phyloP scores from a whole-genome alignment of 2,329 filamentous ascomycete genomes.

The Didymella pomorum region DNA sequence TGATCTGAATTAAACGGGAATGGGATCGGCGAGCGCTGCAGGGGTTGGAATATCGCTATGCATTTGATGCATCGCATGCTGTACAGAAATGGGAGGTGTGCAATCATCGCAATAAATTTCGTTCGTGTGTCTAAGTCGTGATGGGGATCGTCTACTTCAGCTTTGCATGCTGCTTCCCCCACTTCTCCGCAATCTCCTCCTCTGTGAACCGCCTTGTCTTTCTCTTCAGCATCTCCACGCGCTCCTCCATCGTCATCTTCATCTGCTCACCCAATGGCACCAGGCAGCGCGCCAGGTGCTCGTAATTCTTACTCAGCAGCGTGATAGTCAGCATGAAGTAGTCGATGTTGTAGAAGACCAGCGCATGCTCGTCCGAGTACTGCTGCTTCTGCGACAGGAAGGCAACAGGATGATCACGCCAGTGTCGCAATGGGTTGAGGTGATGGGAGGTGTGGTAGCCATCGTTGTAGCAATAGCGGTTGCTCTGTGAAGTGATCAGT shows the following conservation, averaged over 20 bases:
- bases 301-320: conserved; percentile 75
- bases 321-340: conserved; percentile 78
- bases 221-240: conserved; percentile 67
- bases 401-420: conserved; percentile 79
- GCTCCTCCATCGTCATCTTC: conserved; percentile 69
- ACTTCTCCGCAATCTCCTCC: conserved; percentile 69
- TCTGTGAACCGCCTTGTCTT: conserved; percentile 73
- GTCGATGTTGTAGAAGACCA: conserved; percentile 83
- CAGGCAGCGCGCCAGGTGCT: conserved; percentile 71
- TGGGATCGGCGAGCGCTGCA: background rate
- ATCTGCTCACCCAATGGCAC: conserved; percentile 79
- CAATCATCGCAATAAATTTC: background rate
- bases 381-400: conserved; percentile 74
- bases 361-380: conserved; percentile 71
- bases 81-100: background rate
- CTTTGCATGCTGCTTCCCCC: conserved; percentile 51
- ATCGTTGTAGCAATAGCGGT: conserved; percentile 83
- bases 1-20: background rate
- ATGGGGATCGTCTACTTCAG: conserved; percentile 25
- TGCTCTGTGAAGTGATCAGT: conserved; percentile 64
- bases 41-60: background rate
- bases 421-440: conserved; percentile 79
- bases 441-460: conserved; percentile 85
- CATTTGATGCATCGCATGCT: background rate
- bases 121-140: background rate